Evolutionary conservation across 2,329 filamentous ascomycete species (phyloP), one percentile per base, ranked within the genome.

Genomic region (Trichoderma sp.): DNA sequence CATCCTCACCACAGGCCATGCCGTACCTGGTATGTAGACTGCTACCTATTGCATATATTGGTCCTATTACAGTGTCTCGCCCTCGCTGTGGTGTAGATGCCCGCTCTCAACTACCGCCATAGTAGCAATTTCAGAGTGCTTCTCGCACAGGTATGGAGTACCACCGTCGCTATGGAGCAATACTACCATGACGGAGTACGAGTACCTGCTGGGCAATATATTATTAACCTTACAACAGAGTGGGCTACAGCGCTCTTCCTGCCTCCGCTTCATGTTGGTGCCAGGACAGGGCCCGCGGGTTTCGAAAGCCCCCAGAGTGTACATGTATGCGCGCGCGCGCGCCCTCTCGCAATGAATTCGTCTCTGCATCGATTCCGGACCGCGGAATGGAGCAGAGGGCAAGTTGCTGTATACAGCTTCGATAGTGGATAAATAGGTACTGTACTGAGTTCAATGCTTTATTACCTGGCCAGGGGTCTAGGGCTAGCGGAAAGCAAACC

Each of bases 221-320:
- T 53, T 66, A 66, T 53, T 27, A 27, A 66, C 62, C 62, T 31
- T 56, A 66, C 62, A 57, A 35, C 37, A 21, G 52, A 49, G 62
- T 56, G 53, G 37, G 47, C 33, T 33, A 33, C 6, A 47, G 14
- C 52, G 24, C 21, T 55, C 62, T 53, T 57, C 35, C 53, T 37
- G 31, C n/a, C 33, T 58, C 31, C 55, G 55, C 62, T 27, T 43
- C 40, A 43, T 43, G 40, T 43, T 66, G 29, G 31, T 33, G 62
- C 56, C 53, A 57, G 53, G 62, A 66, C 53, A 57, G 19, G 62
- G 62, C 62, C 62, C 52, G 62, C 62, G 53, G 62, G 47, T 27
- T 65, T 66, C 55, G 35, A 35, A 33, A n/a, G 21, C 24, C 35
- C 33, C n/a, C 19, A 43, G 31, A 57, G 27, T 16, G 62, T 33